phyloP scores from a whole-genome alignment of 495 filamentous ascomycete species.

The Venustampulla echinocandica region DNA sequence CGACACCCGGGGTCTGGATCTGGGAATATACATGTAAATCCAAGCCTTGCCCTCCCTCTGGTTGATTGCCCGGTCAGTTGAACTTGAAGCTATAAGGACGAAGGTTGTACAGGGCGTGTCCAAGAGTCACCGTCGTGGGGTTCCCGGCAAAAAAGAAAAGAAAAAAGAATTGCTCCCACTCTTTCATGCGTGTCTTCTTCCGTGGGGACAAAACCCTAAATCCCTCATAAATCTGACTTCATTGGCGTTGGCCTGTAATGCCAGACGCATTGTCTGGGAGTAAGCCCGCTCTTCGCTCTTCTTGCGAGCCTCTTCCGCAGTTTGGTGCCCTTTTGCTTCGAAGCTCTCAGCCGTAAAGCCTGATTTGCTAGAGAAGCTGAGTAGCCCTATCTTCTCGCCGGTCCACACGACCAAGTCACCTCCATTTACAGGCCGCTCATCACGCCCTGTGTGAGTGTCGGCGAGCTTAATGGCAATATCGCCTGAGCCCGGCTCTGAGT shows the following conservation, averaged over 20 bases:
- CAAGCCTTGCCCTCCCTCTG: no score
- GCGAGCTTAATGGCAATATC: slow-evolving; percentile 67
- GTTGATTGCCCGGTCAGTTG: no score
- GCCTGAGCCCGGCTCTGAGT: slow-evolving; percentile 34
- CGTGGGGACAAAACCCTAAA: slow-evolving; percentile 43
- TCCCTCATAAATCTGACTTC: slow-evolving; percentile 71
- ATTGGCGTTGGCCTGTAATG: slow-evolving; percentile 70
- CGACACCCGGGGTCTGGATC: no score
- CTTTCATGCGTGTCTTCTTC: background rate
- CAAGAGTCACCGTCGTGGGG: background rate
- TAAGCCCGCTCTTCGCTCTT: slow-evolving; percentile 49
- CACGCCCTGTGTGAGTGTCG: slow-evolving; percentile 43
- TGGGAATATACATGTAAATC: no score
- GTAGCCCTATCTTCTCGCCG: slow-evolving; percentile 65
- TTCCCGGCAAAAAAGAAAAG: slow-evolving; percentile 13
- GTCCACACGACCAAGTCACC: slow-evolving; percentile 74
- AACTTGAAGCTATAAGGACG: no score
- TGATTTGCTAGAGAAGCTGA: slow-evolving; percentile 48
- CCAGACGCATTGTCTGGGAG: slow-evolving; percentile 59
- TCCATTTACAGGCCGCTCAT: slow-evolving; percentile 30
- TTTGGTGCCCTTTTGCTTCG: slow-evolving; percentile 32
- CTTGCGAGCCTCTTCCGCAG: slow-evolving; percentile 30
- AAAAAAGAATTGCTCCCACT: slow-evolving; percentile 16
- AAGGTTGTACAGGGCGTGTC: background rate
- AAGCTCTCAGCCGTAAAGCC: slow-evolving; percentile 40